Evolutionary conservation across 2,329 filamentous ascomycete genomes (phyloP).

Genomic region (Ophiosphaerella korrae): DNA sequence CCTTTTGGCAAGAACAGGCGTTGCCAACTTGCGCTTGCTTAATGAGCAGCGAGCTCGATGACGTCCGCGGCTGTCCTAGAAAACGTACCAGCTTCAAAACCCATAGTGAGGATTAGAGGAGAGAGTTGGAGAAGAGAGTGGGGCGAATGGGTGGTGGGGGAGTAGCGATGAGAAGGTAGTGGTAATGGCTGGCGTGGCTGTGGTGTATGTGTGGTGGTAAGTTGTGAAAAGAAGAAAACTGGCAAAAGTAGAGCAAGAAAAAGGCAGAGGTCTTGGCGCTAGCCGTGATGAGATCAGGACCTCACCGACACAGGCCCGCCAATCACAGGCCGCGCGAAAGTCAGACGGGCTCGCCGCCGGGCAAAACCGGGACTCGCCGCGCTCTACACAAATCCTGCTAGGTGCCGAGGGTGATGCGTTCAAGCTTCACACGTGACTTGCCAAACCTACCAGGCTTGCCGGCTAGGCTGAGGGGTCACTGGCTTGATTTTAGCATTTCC

Average conservation of each 20-base stretch:
- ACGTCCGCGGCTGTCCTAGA: constrained; percentile 31
- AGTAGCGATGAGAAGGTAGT: constrained; percentile 21
- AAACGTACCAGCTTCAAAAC: constrained; percentile 48
- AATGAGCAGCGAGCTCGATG: constrained; percentile 36
- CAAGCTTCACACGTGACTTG: too few species aligned
- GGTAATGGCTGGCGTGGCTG: constrained; percentile 14
- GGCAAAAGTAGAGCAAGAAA: constrained; percentile 29
- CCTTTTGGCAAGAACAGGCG: constrained; percentile 7
- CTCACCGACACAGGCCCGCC: constrained; percentile 6
- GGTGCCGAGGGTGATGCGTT: too few species aligned
- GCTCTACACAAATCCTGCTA: too few species aligned
- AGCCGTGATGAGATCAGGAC: constrained; percentile 17
- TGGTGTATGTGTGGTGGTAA: constrained; percentile 7
- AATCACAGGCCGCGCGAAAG: constrained; percentile 19
- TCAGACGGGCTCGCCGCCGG: constrained; percentile 19
- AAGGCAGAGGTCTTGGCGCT: constrained; percentile 19
- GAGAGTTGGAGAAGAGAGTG: constrained; percentile 19
- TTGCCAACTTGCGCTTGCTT: constrained; percentile 25
- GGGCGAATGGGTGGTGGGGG: constrained; percentile 11
- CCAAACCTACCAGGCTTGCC: too few species aligned
- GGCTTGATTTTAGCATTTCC: background rate
- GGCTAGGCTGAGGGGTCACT: too few species aligned
- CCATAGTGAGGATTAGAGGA: constrained; percentile 43
- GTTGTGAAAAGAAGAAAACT: constrained; percentile 26
- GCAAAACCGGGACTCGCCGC: constrained; percentile 21